Evolutionary conservation across 1,284 basidiomycete species (phyloP).

Genomic region (Cystobasidiaceae sp.): DNA sequence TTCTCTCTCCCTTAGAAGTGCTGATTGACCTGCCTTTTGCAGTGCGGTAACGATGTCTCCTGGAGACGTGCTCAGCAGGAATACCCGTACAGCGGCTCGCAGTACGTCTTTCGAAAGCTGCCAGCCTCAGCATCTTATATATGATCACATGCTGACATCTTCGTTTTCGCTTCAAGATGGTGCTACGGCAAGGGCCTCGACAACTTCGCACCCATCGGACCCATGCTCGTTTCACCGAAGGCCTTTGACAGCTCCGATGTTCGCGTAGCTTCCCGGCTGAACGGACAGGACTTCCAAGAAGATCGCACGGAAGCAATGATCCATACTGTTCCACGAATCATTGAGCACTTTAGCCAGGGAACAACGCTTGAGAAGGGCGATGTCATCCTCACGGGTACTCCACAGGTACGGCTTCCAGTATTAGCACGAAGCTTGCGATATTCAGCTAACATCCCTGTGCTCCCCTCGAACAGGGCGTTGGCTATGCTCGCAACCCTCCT

Average conservation of each 20-base stretch:
- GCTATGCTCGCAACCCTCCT: slow-evolving; percentile 39
- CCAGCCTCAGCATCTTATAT: slow-evolving; percentile 38
- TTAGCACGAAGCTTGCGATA: slow-evolving; percentile 43
- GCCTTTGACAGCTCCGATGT: slow-evolving; percentile 39
- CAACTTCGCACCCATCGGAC: slow-evolving; percentile 47
- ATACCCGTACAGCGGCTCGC: slow-evolving; percentile 27
- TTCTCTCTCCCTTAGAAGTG: background rate
- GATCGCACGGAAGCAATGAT: slow-evolving; percentile 45
- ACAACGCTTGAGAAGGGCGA: slow-evolving; percentile 46
- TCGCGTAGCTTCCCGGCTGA: slow-evolving; percentile 43
- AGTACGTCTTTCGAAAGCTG: background rate
- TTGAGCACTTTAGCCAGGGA: slow-evolving; percentile 45
- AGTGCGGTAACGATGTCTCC: slow-evolving; percentile 31
- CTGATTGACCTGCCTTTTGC: background rate
- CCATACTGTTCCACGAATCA: slow-evolving; percentile 46
- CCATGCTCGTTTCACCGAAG: slow-evolving; percentile 34
- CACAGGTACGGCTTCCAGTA: slow-evolving; percentile 34
- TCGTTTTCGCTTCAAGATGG: slow-evolving; percentile 1
- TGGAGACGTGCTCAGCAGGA: slow-evolving; percentile 24
- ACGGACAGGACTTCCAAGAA: slow-evolving; percentile 44
- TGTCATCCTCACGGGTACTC: slow-evolving; percentile 33
- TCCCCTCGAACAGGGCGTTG: slow-evolving; percentile 39
- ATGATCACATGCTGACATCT: slow-evolving; percentile 41
- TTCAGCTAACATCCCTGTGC: background rate
- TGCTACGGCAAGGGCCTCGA: slow-evolving; percentile 46